A percentile compares a stretch with the other conserved stretches of the same genome.
Evolutionary conservation across 805 yeast species (phyloP).

Genomic region (Monosporozyma yasuniensis): DNA sequence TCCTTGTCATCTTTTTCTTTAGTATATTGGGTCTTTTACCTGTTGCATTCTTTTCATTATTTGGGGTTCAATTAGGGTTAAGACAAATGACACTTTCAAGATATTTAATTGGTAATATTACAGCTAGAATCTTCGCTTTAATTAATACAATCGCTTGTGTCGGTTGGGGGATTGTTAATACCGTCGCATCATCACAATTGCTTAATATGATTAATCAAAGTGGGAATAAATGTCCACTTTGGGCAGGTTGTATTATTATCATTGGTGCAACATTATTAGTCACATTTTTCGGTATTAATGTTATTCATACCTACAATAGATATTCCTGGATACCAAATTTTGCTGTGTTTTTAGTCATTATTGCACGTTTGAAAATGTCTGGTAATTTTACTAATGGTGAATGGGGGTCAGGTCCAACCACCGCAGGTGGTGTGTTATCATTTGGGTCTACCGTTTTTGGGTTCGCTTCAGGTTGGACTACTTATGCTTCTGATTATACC

Average conservation of each 20-base stretch:
- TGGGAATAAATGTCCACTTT: conserved; percentile 56
- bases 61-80: conserved; percentile 77
- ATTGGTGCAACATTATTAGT: conserved; percentile 59
- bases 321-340: conserved; percentile 83
- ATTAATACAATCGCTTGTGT: conserved; percentile 78
- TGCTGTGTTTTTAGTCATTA: conserved; percentile 64
- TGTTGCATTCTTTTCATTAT: conserved; percentile 74
- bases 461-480: conserved; percentile 90
- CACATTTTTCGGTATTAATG: conserved; percentile 75
- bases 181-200: conserved; percentile 80
- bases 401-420: conserved; percentile 45
- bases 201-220: conserved; percentile 62
- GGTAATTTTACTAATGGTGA: conserved; percentile 52
- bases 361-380: conserved; percentile 64
- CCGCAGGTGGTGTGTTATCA: conserved; percentile 69
- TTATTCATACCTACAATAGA: conserved; percentile 74
- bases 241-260: conserved; percentile 82
- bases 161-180: conserved; percentile 94
- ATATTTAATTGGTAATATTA: conserved; percentile 64
- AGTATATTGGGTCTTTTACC: conserved; percentile 62
- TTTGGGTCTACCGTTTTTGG: conserved; percentile 82
- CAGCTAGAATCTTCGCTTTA: conserved; percentile 67
- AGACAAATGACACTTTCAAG: conserved; percentile 82
- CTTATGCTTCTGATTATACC: conserved; percentile 87
- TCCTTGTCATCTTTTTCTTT: conserved; percentile 62